These are phyloP conservation scores for Auxenochlorella pyrenoidosa DNA, from an alignment of 139 green algal species.

Conservation along the genomic window DNA sequence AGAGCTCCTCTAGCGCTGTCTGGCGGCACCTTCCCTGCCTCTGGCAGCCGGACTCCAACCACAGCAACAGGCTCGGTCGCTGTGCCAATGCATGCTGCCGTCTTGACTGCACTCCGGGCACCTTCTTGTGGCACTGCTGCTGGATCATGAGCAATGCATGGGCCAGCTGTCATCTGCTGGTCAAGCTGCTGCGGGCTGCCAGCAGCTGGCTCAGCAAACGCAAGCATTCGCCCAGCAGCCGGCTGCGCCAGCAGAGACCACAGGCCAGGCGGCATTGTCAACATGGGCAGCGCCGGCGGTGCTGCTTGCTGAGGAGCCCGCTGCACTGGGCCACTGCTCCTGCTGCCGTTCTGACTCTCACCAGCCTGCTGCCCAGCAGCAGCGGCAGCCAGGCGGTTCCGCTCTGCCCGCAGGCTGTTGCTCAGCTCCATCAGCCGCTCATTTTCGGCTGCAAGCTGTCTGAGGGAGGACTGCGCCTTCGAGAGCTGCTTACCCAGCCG, in stretches of 20 bases:
- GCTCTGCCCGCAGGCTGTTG: slow-evolving; percentile 66
- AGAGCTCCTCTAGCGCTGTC: not conserved
- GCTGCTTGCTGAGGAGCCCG: too few species aligned
- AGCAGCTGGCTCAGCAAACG: not conserved
- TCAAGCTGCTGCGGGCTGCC: not conserved
- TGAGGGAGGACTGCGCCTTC: slow-evolving; percentile 14
- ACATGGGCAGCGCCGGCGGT: not conserved
- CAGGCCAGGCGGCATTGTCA: not conserved
- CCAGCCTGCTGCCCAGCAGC: not conserved
- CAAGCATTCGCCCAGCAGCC: not conserved
- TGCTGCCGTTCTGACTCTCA: not conserved
- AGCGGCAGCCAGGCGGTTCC: slow-evolving; percentile 23
- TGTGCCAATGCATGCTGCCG: not conserved
- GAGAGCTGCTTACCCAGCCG: slow-evolving; percentile 34
- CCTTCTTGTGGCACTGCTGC: not conserved
- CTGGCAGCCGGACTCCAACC: not conserved
- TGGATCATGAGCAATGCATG: not conserved
- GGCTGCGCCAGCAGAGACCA: not conserved
- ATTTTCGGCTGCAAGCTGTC: slow-evolving; percentile 59
- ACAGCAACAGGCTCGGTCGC: not conserved
- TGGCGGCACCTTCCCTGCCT: not conserved
- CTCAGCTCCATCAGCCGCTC: slow-evolving; percentile 81
- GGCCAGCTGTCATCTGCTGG: not conserved
- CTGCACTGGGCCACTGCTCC: not conserved
- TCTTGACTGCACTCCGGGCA: not conserved